Evolutionary conservation across 169 alveolate species (phyloP), one percentile per base, ranked within the genome.

Genomic region (Prorocentrum cordatum): DNA sequence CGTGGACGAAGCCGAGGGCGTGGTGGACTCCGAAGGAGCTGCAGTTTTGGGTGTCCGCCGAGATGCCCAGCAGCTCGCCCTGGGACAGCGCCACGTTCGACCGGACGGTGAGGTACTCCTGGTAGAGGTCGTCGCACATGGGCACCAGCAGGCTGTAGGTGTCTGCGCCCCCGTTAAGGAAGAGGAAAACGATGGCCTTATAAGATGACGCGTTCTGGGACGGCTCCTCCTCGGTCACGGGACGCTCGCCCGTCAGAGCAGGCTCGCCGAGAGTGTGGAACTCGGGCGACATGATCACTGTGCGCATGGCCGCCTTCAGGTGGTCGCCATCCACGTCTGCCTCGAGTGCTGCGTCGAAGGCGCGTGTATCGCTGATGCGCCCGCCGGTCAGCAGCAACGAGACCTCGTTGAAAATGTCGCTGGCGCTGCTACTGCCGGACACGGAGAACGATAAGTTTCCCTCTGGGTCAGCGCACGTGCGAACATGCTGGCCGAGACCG

Each of bases 351-450:
- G 73, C 59, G 29, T 72, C 59, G 31, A 77, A 47, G 16, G 45
- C 3, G 84, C 31, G 24, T 31, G 27, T 72, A 29, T 47, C 45
- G 68, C 24, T 35, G 50, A 79, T 59, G 24, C 89, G 89, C 27
- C 89, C 89, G 5, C 89, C 89, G 2, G 89, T 79, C 77, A 79
- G 89, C 62, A 79, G 47, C 77, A 79, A n/a, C n/a, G n/a, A n/a
- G n/a, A n/a, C n/a, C n/a, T n/a, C n/a, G n/a, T n/a, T n/a, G n/a
- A n/a, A n/a, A n/a, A n/a, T n/a, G n/a, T n/a, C n/a, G n/a, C n/a
- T n/a, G n/a, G n/a, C n/a, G n/a, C n/a, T n/a, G 16, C 9, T 59
- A 35, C 22, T 10, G 7, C 6, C 38, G 18, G 18, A 0, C 27
- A 14, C 50, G 14, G 50, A 14, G 50, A 9, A 39, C 7, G 50